Evolutionary conservation across 2,329 filamentous ascomycete genomes (phyloP).

Genomic region (Pseudogymnoascus sp.): DNA sequence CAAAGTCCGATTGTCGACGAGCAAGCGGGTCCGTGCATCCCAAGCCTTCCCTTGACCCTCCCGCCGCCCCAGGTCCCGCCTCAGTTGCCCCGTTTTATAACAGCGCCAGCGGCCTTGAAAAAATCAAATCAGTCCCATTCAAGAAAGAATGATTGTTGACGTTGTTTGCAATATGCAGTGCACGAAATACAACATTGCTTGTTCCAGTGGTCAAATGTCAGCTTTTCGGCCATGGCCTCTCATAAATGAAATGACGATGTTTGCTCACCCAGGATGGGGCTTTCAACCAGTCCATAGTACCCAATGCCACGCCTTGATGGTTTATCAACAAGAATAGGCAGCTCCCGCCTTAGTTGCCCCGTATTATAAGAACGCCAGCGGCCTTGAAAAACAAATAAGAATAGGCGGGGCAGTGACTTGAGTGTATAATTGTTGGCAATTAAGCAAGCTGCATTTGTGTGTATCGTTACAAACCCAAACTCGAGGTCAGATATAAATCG

Average conservation of each 20-base stretch:
- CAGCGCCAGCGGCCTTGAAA: neutral
- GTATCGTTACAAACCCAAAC: neutral
- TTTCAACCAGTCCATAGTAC: neutral
- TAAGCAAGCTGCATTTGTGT: slow-evolving; percentile 5
- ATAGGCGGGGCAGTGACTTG: slow-evolving; percentile 2
- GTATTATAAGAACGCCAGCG: too few species aligned
- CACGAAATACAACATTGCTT: neutral
- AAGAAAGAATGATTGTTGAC: neutral
- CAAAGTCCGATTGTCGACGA: slow-evolving; percentile 2
- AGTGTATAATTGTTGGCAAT: neutral
- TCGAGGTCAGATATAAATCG: slow-evolving; percentile 1
- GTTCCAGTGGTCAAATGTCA: neutral
- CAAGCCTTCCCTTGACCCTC: neutral
- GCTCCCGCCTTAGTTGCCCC: too few species aligned
- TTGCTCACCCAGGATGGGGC: slow-evolving; percentile 1
- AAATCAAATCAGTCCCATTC: neutral
- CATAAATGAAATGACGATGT: neutral
- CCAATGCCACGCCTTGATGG: neutral
- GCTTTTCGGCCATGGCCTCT: neutral
- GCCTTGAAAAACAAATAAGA: too few species aligned
- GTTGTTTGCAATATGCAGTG: neutral
- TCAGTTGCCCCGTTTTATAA: neutral
- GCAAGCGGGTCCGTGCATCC: slow-evolving; percentile 1
- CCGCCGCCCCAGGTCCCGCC: neutral
- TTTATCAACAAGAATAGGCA: neutral